Conservation (phyloP, 1,139 yeast genomes). For the Diutina sp. region DNA sequence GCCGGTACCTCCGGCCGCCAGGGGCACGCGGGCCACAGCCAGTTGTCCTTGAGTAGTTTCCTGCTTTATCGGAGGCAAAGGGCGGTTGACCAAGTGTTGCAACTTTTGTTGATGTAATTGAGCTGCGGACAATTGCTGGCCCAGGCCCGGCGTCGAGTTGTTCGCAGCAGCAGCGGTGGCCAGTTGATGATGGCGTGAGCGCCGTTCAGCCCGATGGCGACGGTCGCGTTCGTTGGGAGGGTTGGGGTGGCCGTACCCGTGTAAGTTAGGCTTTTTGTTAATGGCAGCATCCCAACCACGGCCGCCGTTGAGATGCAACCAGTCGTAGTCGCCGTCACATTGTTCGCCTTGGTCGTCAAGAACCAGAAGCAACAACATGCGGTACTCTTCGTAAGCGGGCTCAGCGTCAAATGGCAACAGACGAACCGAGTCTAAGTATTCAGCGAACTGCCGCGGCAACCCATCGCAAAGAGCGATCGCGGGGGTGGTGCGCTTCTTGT, state of each 20-base stretch:
- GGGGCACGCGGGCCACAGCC: constrained; percentile 1
- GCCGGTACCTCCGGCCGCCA: constrained; percentile 5
- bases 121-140: constrained; percentile 23
- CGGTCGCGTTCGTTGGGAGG: constrained; percentile 43
- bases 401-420: constrained; percentile 81
- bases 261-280: constrained; percentile 79
- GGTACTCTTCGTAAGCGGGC: constrained; percentile 83
- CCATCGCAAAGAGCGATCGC: constrained; percentile 70
- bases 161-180: not conserved
- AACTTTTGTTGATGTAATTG: constrained; percentile 39
- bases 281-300: constrained; percentile 82
- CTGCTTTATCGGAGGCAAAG: constrained; percentile 38
- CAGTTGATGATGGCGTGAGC: constrained; percentile 7
- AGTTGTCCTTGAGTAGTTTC: constrained; percentile 11
- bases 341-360: constrained; percentile 57
- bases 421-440: constrained; percentile 75
- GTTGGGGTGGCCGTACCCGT: constrained; percentile 70
- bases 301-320: constrained; percentile 89
- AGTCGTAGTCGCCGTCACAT: constrained; percentile 84
- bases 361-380: constrained; percentile 64
- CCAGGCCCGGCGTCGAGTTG: not conserved
- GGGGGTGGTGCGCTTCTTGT: constrained; percentile 79
- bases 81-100: constrained; percentile 38
- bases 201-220: constrained; percentile 15
- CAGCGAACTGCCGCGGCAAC: constrained; percentile 78